A percentile compares a stretch with the other conserved stretches of the same genome.
These are phyloP conservation scores for Spirogloea muscicola DNA, from an alignment of 139 green algal species.

Conservation along the genomic window DNA sequence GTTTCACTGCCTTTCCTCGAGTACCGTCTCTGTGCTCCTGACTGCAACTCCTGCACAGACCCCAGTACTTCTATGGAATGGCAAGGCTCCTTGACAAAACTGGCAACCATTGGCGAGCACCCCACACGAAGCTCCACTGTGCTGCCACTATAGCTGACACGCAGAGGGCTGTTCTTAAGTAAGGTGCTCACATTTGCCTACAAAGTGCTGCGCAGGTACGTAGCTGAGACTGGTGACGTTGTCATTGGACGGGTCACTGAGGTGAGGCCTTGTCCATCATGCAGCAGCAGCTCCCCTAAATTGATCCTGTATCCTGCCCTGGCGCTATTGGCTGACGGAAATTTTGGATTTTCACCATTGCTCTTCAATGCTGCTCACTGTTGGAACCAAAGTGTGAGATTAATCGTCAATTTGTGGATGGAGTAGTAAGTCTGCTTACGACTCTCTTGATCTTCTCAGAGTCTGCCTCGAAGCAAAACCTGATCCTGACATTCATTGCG, in stretches of 20 bases:
- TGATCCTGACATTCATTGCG: neutral
- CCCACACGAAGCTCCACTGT: no score
- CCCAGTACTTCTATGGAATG: no score
- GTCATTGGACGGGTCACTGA: conserved; percentile 22
- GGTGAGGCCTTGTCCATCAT: neutral
- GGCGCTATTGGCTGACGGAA: neutral
- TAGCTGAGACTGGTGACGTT: conserved; percentile 21
- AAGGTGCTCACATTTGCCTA: no score
- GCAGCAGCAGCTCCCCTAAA: neutral
- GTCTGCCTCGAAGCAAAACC: neutral
- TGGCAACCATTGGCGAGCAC: no score
- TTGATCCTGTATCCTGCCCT: neutral
- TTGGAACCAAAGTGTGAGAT: neutral
- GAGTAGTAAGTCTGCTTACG: neutral
- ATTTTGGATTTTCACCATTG: neutral
- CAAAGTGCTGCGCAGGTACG: conserved; percentile 30
- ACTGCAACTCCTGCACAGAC: no score
- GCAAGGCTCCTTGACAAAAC: no score
- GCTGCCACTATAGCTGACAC: no score
- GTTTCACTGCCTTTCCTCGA: no score
- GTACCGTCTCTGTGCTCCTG: no score
- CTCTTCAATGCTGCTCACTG: neutral
- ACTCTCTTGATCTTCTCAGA: neutral
- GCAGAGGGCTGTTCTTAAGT: no score
- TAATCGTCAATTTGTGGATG: neutral